Percentiles rank a stretch among this genome's conserved stretches.
These are phyloP conservation scores for Pistacia integerrima DNA, from an alignment of 345 rosid species.

Conservation along the genomic window DNA sequence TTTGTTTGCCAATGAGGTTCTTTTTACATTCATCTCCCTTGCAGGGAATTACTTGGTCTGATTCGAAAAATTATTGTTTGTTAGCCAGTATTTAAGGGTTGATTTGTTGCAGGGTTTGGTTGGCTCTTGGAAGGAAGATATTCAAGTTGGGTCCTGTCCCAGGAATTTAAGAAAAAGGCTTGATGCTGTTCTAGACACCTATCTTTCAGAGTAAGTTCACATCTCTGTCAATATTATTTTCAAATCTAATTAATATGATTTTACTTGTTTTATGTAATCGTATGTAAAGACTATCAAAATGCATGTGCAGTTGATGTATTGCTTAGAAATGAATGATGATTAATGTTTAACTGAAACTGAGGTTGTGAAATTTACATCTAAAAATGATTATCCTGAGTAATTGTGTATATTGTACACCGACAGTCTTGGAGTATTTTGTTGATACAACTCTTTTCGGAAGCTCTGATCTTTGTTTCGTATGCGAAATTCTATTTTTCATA, in stretches of 20 bases:
- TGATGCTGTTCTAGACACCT: conserved; percentile 53
- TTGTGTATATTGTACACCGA: too few species aligned
- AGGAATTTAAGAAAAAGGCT: conserved; percentile 71
- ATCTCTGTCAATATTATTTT: not conserved
- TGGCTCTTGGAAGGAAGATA: conserved; percentile 44
- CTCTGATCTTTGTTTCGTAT: not conserved
- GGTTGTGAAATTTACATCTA: too few species aligned
- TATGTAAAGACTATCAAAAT: too few species aligned
- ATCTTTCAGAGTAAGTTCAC: conserved; percentile 65
- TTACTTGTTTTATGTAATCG: too few species aligned
- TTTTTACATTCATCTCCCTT: conserved; percentile 8
- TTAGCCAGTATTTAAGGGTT: not conserved
- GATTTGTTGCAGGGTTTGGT: too few species aligned
- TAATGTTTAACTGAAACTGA: too few species aligned
- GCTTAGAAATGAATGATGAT: too few species aligned
- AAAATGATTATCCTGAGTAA: too few species aligned
- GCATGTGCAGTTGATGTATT: too few species aligned
- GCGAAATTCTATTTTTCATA: not conserved
- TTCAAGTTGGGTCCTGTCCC: conserved; percentile 46
- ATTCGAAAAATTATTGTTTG: conserved; percentile 17
- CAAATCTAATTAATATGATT: too few species aligned
- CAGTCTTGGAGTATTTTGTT: too few species aligned
- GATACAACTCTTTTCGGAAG: not conserved
- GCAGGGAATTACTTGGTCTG: not conserved
- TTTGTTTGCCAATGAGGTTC: conserved; percentile 59